phyloP scores from a whole-genome alignment of 345 rosid species.

The Psidium guajava region DNA sequence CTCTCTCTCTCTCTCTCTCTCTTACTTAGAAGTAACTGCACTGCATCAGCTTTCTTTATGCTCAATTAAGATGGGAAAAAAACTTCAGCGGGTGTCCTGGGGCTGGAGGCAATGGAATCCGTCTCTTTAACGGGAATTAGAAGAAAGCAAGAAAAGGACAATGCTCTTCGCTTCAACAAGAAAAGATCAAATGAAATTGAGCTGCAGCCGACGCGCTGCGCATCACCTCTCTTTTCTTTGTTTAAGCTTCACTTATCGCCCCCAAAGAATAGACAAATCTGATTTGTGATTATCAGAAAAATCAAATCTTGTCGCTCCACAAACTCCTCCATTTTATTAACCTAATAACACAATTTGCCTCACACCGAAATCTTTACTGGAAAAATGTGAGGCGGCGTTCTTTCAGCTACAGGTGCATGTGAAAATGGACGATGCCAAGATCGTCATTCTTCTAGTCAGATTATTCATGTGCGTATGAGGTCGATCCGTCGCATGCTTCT shows the following conservation, averaged over 20 bases:
- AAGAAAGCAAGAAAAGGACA: neutral
- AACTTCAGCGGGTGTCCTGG: neutral
- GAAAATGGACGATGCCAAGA: neutral
- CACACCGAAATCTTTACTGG: neutral
- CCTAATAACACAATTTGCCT: neutral
- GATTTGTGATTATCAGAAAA: neutral
- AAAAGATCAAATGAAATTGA: neutral
- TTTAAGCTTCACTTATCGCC: neutral
- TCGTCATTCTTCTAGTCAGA: neutral
- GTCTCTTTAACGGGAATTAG: neutral
- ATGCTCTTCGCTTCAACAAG: neutral
- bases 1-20: neutral
- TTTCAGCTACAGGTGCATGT: neutral
- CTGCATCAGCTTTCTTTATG: neutral
- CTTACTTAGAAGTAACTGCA: neutral
- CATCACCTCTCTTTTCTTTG: too few species aligned
- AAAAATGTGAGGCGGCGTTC: neutral
- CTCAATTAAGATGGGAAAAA: neutral
- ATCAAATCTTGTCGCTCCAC: neutral
- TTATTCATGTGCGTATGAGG: neutral
- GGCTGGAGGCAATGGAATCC: neutral
- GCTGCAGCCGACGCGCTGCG: neutral
- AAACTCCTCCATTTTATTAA: neutral
- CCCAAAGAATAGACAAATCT: neutral
- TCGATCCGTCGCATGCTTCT: neutral